A percentile compares a stretch with the other conserved stretches of the same genome.
These are phyloP conservation scores for Chaetothyriales sp. DNA, from an alignment of 2,329 filamentous ascomycete genomes.

Conservation along the genomic window DNA sequence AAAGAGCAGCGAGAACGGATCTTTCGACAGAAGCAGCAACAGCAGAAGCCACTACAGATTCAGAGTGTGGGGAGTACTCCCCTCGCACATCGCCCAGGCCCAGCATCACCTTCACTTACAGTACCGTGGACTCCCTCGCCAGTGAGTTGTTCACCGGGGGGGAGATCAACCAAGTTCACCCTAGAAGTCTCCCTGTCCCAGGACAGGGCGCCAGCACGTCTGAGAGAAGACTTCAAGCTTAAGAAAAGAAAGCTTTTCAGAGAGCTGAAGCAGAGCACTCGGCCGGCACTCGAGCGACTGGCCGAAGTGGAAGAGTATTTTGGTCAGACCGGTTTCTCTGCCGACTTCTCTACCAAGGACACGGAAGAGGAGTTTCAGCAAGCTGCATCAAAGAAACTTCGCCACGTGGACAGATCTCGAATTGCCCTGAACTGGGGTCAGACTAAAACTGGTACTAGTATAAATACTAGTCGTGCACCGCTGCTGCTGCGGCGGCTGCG, in stretches of 20 bases:
- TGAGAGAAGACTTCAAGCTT: neutral
- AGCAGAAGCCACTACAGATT: neutral
- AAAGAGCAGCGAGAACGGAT: neutral
- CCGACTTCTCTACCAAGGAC: slow-evolving; percentile 3
- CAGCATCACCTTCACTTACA: neutral
- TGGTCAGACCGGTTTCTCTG: slow-evolving; percentile 10
- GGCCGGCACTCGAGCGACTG: slow-evolving; percentile 3
- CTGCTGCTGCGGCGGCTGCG: neutral
- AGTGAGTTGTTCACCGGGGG: neutral
- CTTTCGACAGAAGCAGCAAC: neutral
- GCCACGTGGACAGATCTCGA: neutral
- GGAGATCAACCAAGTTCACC: neutral
- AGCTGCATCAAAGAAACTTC: neutral
- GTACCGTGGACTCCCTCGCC: neutral
- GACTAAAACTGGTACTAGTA: neutral
- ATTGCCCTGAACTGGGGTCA: neutral
- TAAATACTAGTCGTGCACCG: too few species aligned
- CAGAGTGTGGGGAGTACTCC: too few species aligned
- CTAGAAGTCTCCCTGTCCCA: neutral
- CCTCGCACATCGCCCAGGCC: neutral
- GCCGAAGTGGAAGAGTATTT: slow-evolving; percentile 7
- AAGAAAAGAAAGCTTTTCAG: slow-evolving; percentile 5
- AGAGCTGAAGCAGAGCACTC: slow-evolving; percentile 6
- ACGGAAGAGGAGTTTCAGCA: neutral
- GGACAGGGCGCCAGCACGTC: neutral